phyloP scores from a whole-genome alignment of 768 basidiomycete species.

The Gelatoporia subvermispora region DNA sequence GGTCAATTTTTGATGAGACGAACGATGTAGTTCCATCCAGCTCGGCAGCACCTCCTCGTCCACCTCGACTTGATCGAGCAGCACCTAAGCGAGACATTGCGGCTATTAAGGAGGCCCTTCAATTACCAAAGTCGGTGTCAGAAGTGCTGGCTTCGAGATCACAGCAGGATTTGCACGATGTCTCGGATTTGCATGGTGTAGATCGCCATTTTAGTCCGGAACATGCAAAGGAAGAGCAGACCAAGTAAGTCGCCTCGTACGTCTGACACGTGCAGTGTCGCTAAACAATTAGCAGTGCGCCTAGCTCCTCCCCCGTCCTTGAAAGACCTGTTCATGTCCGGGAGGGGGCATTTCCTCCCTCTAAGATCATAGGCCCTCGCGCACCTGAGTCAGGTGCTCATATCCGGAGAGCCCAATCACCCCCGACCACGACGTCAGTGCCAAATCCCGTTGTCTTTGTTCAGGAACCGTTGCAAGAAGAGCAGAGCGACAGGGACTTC shows the following conservation, averaged over 20 bases:
- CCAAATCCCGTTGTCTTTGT: constrained; percentile 8
- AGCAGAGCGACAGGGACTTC: no score
- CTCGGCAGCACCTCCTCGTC: constrained; percentile 52
- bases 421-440: not conserved
- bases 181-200: no score
- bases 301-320: constrained; percentile 3
- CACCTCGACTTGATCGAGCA: constrained; percentile 32
- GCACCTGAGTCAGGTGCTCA: no score
- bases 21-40: constrained; percentile 51
- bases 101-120: constrained; percentile 53
- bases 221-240: no score
- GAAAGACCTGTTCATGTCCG: constrained; percentile 31
- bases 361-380: constrained; percentile 17
- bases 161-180: constrained; percentile 14
- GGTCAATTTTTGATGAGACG: constrained; percentile 44
- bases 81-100: constrained; percentile 39
- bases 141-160: constrained; percentile 29
- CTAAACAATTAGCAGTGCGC: constrained; percentile 8
- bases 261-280: not conserved
- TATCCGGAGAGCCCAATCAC: constrained; percentile 11
- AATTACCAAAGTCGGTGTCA: constrained; percentile 47
- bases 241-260: no score
- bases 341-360: constrained; percentile 66
- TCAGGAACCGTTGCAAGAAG: constrained; percentile 1
- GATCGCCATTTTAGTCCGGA: no score